Conservation (phyloP, 2,329 filamentous ascomycete genomes). For the Alternaria ventricosa region DNA sequence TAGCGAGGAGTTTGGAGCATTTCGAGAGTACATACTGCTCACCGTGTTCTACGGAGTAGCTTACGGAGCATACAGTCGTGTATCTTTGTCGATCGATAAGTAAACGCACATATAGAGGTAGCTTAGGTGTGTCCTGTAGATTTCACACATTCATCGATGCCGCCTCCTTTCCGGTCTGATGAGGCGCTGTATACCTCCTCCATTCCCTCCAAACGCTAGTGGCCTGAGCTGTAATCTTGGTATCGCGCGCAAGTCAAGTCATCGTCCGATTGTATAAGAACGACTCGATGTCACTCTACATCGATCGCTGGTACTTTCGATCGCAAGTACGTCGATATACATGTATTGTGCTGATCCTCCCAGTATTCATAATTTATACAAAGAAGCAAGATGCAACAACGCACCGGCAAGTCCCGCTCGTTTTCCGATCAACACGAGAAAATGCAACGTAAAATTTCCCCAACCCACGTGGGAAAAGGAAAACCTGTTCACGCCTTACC, state of each 20-base stretch:
- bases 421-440: not conserved
- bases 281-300: not conserved
- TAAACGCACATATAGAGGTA: not conserved
- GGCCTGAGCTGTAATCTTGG: not conserved
- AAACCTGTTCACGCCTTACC: not conserved
- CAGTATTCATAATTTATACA: not conserved
- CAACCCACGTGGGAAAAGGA: slow-evolving; percentile 1
- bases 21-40: not conserved
- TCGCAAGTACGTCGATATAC: not conserved
- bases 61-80: not conserved
- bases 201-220: not conserved
- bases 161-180: not conserved
- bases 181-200: not conserved
- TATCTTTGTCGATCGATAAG: not conserved
- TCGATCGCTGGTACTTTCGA: not conserved
- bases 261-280: not conserved
- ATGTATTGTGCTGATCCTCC: not conserved
- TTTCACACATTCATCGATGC: not conserved
- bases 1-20: slow-evolving; percentile 12
- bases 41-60: not conserved
- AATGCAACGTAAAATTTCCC: not conserved
- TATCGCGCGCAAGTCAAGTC: not conserved
- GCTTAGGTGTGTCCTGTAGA: not conserved
- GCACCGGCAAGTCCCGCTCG: not conserved
- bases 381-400: not conserved